Base-by-base conservation (phyloP, 23 red algal species). In the Gracilaria caudata region DNA sequence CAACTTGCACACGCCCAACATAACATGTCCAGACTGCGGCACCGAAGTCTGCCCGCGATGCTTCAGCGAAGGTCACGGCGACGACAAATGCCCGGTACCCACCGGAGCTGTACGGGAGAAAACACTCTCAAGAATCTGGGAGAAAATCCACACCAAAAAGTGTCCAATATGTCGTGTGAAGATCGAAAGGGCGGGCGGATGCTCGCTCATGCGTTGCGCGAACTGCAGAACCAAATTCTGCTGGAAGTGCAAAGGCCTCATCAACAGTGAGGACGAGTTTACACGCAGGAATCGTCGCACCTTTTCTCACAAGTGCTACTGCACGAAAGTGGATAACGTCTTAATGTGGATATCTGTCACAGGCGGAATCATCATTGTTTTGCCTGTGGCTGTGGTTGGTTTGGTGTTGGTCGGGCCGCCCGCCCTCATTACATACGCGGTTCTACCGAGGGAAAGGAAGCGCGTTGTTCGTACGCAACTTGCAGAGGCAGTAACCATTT, bases 211-310 rank as follows among this genome's bases (percentile, higher is more conserved):
- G 81, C 58, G 81, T 10, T 85, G 81, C 26, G 39, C 81, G 4
- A 73, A 63, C 58, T 85, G 81, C 60, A 26, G 32, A 14, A 85
- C 81, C 60, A 85, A 39, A 38, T 85, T 85, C 60, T 85, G 81
- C 40, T 85, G 81, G 81, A 68, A 63, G 60, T 85, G 81, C 64
- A 55, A 63, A 24, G 81, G 81, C 9, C 44, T 85, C 21, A 38
- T 85, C 29, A 51, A 68, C 0, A 24, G 34, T 38, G 51, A 79
- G 16, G 74, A 79, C 29, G 74, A 79, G 44, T 30, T 7, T 7
- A 33, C 43, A 20, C 29, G 30, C 28, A 3, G 21, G n/a, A 79
- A 45, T 51, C 74, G 74, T 23, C 74, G 74, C 43, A 2, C 28
- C 39, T 20, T 35, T 54, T 51, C 36, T 17, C 74, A 79, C 40